These are phyloP conservation scores for Phaffomyces thermotolerans DNA, from an alignment of 805 yeast species.

Conservation along the genomic window DNA sequence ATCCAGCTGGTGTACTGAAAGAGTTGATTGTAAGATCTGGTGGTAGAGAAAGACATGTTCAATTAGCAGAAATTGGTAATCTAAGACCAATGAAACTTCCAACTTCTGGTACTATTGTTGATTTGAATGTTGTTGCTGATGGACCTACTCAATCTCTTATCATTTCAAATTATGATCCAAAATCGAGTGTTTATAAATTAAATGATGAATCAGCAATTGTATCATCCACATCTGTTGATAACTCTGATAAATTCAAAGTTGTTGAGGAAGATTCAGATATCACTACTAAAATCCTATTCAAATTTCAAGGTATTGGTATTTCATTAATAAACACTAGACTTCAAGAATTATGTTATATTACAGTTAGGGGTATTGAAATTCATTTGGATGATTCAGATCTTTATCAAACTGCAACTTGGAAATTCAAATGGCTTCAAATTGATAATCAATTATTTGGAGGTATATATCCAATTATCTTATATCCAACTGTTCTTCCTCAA, in stretches of 20 bases:
- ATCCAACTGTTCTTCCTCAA: constrained; percentile 86
- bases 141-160: constrained; percentile 90
- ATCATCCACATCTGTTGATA: constrained; percentile 27
- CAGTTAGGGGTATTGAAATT: constrained; percentile 73
- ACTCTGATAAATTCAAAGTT: constrained; percentile 46
- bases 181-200: constrained; percentile 63
- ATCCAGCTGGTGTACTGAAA: constrained; percentile 81
- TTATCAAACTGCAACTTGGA: constrained; percentile 72
- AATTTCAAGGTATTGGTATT: constrained; percentile 80
- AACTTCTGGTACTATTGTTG: constrained; percentile 50
- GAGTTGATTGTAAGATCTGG: constrained; percentile 70
- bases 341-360: constrained; percentile 80
- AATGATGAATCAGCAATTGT: constrained; percentile 22
- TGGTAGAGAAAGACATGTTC: constrained; percentile 70
- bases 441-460: constrained; percentile 91
- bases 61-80: constrained; percentile 89
- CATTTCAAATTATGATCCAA: constrained; percentile 75
- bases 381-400: constrained; percentile 77
- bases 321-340: constrained; percentile 67
- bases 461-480: constrained; percentile 76
- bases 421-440: constrained; percentile 89
- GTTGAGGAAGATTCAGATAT: constrained; percentile 30
- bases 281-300: constrained; percentile 40
- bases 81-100: constrained; percentile 80
- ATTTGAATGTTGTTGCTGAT: constrained; percentile 89